Base-by-base conservation (phyloP, 306 rosid genomes). In the Echinosophora koreensis region DNA sequence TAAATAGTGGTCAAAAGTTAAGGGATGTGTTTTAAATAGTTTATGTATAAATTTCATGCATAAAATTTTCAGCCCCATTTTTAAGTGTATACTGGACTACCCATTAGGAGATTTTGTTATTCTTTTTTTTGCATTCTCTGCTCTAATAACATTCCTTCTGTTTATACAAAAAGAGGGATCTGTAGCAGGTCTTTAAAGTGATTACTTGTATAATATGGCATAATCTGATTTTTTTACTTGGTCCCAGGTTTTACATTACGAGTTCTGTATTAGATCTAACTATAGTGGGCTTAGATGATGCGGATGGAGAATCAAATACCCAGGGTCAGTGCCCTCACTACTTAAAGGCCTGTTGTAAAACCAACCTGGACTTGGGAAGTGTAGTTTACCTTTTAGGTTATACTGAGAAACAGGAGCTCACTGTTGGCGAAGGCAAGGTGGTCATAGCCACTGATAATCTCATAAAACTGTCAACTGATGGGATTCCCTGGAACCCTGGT, bases 201-300 rank as follows among this genome's bases (percentile, higher is more conserved):
- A 57, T 30, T 32, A 46, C 34, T 38, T 72, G 77, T 44, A 52
- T 77, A 71, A 38, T 54, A 39, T n/a, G 35, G 44, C 37, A 17
- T 70, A 8, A 32, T 30, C 15, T 12, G 17, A 42, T 59, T 71
- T 30, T 5, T 71, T 54, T 78, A 51, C 65, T 58, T 88, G 85
- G 49, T 90, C 85, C 85, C 90, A 96, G 99, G 92, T 96, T 96
- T 81, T 96, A 92, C 86, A 82, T 93, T 58, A 91, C 99, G 38
- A 96, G 99, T 87, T 91, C 97, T 63, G 84, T 96, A 34, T 92
- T 96, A 77, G 99, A 96, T 87, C 98, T 96, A 80, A 96, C 99
- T 44, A 93, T 96, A 77, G 96, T 93, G 73, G 99, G 99, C 67
- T 82, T 96, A 81, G 99, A 96, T 82, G 88, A 82, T 1, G 88